These are phyloP conservation scores for Emericellopsis atlantica DNA, from an alignment of 2,329 filamentous ascomycete species.

Conservation along the genomic window DNA sequence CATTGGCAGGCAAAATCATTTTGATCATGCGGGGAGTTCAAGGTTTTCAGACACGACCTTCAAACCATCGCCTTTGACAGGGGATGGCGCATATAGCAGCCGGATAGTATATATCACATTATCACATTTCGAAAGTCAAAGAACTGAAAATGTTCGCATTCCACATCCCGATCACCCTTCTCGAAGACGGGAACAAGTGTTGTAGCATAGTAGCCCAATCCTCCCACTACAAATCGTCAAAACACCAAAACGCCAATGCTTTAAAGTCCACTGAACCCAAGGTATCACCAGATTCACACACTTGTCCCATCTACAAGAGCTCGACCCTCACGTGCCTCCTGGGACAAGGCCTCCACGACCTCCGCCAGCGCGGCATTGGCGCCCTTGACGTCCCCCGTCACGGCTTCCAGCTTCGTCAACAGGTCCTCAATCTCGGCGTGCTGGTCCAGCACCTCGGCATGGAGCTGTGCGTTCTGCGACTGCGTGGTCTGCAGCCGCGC, in stretches of 20 bases:
- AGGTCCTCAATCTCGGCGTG: constrained; percentile 40
- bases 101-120: no score
- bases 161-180: no score
- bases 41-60: no score
- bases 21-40: no score
- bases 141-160: neutral
- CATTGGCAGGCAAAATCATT: no score
- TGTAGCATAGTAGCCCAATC: no score
- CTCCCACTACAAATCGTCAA: constrained; percentile 6
- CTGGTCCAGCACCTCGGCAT: constrained; percentile 37
- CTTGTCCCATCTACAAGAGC: constrained; percentile 7
- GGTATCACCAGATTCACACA: no score
- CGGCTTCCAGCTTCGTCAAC: constrained; percentile 33
- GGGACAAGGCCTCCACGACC: constrained; percentile 33
- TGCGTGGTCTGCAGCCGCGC: constrained; percentile 43
- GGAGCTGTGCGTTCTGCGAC: constrained; percentile 41
- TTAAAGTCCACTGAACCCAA: no score
- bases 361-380: constrained; percentile 35
- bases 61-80: no score
- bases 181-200: neutral
- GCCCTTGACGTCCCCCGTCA: constrained; percentile 39
- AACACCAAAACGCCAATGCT: no score
- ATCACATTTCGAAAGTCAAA: no score
- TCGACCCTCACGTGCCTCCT: constrained; percentile 33
- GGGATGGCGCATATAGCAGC: no score